Percentiles rank a stretch among this genome's conserved stretches.
Conservation (phyloP, 2,329 filamentous ascomycete genomes). For the Lojkania enalia region DNA sequence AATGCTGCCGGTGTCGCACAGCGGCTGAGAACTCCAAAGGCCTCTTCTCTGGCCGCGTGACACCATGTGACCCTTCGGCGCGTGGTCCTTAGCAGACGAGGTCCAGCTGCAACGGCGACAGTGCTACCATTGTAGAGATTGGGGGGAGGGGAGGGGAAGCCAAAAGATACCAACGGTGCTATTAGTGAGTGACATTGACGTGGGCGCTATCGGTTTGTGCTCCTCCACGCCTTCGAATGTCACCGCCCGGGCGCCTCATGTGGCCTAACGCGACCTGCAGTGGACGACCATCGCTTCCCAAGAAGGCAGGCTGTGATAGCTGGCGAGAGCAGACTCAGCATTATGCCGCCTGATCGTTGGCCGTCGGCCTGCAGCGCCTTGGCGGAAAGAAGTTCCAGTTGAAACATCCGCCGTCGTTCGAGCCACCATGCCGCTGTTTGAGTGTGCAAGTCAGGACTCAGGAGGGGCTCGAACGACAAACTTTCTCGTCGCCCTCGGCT, state of each 20-base stretch:
- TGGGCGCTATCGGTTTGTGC: constrained; percentile 3
- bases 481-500: no score
- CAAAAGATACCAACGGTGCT: no score
- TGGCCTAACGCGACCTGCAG: neutral
- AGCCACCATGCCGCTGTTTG: constrained; percentile 3
- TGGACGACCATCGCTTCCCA: constrained; percentile 5
- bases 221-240: neutral
- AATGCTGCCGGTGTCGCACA: constrained; percentile 6
- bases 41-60: neutral
- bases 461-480: neutral
- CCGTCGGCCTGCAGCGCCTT: neutral
- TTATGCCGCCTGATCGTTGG: neutral
- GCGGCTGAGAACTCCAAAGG: constrained; percentile 4
- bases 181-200: no score
- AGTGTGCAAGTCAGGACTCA: neutral
- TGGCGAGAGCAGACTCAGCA: neutral
- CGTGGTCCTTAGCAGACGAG: neutral
- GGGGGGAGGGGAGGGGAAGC: no score
- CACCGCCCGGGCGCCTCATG: neutral
- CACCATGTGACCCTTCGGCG: neutral
- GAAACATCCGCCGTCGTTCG: constrained; percentile 2
- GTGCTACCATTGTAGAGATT: no score
- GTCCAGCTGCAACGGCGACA: neutral
- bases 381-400: neutral
- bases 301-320: constrained; percentile 11